A percentile compares a stretch with the other conserved stretches of the same genome.
phyloP scores from a whole-genome alignment of 2,329 filamentous ascomycete species.

The Fusarium paranaense region DNA sequence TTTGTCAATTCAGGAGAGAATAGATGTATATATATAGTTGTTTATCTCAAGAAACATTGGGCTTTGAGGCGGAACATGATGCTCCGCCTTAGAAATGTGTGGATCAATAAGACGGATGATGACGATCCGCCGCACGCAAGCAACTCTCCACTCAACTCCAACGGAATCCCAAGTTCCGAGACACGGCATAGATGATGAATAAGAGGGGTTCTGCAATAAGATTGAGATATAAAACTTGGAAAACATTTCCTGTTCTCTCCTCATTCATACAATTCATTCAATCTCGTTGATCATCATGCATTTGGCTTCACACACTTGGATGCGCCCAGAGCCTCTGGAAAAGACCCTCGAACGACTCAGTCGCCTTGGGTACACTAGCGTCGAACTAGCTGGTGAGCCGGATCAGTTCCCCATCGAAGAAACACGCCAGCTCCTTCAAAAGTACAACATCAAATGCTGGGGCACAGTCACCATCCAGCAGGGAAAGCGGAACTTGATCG shows the following conservation, averaged over 20 bases:
- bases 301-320: conserved; percentile 36
- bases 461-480: conserved; percentile 36
- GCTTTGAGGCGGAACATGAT: not conserved
- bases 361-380: conserved; percentile 25
- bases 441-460: conserved; percentile 31
- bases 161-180: not conserved
- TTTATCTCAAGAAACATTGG: not conserved
- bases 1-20: not conserved
- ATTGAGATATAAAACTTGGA: not conserved
- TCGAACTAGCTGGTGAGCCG: conserved; percentile 33
- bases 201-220: not conserved
- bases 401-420: not conserved
- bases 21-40: not conserved
- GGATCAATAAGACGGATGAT: conserved; percentile 13
- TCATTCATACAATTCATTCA: not conserved
- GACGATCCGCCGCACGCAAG: not conserved
- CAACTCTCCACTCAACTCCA: not conserved
- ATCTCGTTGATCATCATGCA: conserved; percentile 15
- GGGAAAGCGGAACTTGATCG: conserved; percentile 30
- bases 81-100: not conserved
- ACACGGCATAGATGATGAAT: not conserved
- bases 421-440: conserved; percentile 22
- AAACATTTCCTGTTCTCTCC: not conserved
- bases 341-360: conserved; percentile 25
- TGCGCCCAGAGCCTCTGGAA: conserved; percentile 33